Evolutionary conservation across 768 basidiomycete genomes (phyloP), one percentile per base, ranked within the genome.

Genomic region (Suillus bovinus): DNA sequence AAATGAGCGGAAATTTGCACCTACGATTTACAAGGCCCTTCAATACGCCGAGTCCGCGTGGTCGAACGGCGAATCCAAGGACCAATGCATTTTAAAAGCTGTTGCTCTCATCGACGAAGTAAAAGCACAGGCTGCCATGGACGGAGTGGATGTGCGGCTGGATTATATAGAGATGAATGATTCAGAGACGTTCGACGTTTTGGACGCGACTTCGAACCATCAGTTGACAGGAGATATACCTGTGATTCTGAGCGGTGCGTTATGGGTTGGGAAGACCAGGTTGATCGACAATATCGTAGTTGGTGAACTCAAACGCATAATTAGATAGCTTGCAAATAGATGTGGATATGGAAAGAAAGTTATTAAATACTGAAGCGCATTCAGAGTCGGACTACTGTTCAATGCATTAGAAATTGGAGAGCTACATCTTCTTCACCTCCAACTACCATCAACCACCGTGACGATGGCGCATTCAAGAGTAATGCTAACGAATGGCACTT

Each of bases 91-190:
- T 7, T 64, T 70, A 13, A 72, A 66, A 9, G 89, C 87, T 1
- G 63, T 71, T 29, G 71, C 72, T 29, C 67, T 83, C 14, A 76
- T 88, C 4, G 71, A 78, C 44, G 68, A 64, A 1, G 72, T 66
- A 8, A 69, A 69, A 55, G 65, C 55, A 10, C 67, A 71, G 49
- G 80, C 78, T 9, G 67, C 71, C 9, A 68, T 66, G 44, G 74
- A 72, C 24, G 77, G 73, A 9, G 84, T 91, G 4, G 78, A 83
- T 5, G 73, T 96, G 64, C 79, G 77, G 68, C 70, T 90, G 65
- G 95, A 98, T 71, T 99, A 98, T 70, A 76, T 99, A 66, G 87
- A 94, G 76, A 82, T 98, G 76, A 99, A 96, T 72, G 86, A 94
- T 69, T 81, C 88, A 47, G 79, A 84, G 29, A 89, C 85, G 54